Evolutionary conservation across 805 yeast species (phyloP), one percentile per base, ranked within the genome.

Genomic region (Saturnispora sekii): DNA sequence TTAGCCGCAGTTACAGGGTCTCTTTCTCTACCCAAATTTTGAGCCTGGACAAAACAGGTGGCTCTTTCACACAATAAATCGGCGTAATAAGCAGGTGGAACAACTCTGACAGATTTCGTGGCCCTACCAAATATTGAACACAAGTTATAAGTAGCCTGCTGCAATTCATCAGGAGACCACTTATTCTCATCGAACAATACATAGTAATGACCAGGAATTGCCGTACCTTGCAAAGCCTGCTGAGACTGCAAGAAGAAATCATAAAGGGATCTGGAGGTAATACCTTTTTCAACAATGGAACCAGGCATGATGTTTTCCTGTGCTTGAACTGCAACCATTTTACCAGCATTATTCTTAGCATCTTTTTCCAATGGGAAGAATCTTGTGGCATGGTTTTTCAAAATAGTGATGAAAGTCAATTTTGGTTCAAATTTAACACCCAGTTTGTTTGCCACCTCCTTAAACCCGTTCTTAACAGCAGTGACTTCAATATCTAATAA

Each of bases 141-240:
- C 30, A 61, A 35, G 45, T 62, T 58, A 40, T 61, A 53, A 10
- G 63, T 57, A 9, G 60, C 35, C 7, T 50, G 47, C 42, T 60
- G 64, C 26, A 59, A 48, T 14, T 46, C 51, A 50, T 59, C 62
- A 11, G 62, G 56, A 12, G 53, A 48, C 53, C 52, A 56, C 28
- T 48, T 42, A 33, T 48, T 53, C 41, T 61, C 65, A 46, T 61
- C 65, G 38, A 55, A 54, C 18, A 61, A 44, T 31, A 61, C 65
- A 32, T 57, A 59, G 41, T 61, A 61, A 40, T 61, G 65, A 28
- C 61, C 63, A 6, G 65, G 65, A 33, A 60, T 53, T 12, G 63
- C 63, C 14, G 65, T 62, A 41, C 65, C 65, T 44, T 61, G 64
- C 26, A 61, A 50, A 8, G 64, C 63, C 41, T 58, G 59, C 44